Evolutionary conservation across 371 early-diverging fungal species (phyloP).

Genomic region (Mortierella sp.): DNA sequence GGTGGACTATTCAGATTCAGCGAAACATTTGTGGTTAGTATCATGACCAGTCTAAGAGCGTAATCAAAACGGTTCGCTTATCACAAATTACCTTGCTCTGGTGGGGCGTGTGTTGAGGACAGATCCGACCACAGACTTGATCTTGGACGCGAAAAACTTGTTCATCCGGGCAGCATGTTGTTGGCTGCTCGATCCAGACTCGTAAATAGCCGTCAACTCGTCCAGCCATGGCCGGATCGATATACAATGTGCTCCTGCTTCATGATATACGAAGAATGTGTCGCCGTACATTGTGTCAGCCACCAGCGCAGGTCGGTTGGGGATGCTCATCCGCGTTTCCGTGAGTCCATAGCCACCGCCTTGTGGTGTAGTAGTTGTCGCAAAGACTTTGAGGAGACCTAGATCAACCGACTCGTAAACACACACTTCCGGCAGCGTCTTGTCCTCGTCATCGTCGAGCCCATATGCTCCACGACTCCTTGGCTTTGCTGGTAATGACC

Average conservation of each 20-base stretch:
- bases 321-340: slow-evolving; percentile 43
- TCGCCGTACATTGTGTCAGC: slow-evolving; percentile 56
- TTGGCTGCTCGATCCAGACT: slow-evolving; percentile 23
- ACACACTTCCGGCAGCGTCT: slow-evolving; percentile 38
- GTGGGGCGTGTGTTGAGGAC: slow-evolving; percentile 49
- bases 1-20: slow-evolving; percentile 18
- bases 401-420: slow-evolving; percentile 61
- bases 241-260: slow-evolving; percentile 56
- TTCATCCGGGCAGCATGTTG: slow-evolving; percentile 19
- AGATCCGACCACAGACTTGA: slow-evolving; percentile 34
- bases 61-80: neutral
- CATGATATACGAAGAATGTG: slow-evolving; percentile 61
- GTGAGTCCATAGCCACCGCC: slow-evolving; percentile 32
- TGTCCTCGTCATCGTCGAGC: slow-evolving; percentile 1
- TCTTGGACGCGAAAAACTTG: slow-evolving; percentile 31
- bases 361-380: slow-evolving; percentile 10
- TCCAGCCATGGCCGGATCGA: slow-evolving; percentile 55
- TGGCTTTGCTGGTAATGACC: slow-evolving; percentile 30
- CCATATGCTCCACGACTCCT: slow-evolving; percentile 11
- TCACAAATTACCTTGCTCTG: slow-evolving; percentile 32
- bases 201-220: slow-evolving; percentile 38
- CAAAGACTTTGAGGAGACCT: slow-evolving; percentile 51
- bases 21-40: neutral
- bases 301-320: slow-evolving; percentile 50
- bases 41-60: neutral